Percentiles rank a stretch among this genome's conserved stretches.
Conservation (phyloP, 2,329 filamentous ascomycete species). For the Clonostachys rhizophaga region DNA sequence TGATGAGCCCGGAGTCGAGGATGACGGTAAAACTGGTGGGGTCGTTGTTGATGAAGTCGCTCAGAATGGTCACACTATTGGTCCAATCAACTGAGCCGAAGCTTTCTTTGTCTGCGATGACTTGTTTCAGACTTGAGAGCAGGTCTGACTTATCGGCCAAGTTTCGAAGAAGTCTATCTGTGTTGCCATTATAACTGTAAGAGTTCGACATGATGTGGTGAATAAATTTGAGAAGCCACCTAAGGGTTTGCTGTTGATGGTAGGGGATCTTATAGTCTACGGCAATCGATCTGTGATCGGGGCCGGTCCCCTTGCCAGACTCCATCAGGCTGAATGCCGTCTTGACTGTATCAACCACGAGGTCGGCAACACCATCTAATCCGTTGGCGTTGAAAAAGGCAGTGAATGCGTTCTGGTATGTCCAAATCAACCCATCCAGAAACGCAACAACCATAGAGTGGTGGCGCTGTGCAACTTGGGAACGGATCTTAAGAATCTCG, state of each 20-base stretch:
- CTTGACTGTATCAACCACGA: constrained; percentile 76
- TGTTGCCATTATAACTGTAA: constrained; percentile 67
- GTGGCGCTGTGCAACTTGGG: constrained; percentile 74
- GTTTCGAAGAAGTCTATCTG: constrained; percentile 86
- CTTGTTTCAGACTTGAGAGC: constrained; percentile 70
- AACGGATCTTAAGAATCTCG: constrained; percentile 81
- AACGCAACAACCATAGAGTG: constrained; percentile 83
- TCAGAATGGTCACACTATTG: constrained; percentile 84
- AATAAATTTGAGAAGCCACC: constrained; percentile 92
- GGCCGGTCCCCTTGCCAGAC: constrained; percentile 66
- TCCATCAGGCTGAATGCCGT: constrained; percentile 63
- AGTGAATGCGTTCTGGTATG: constrained; percentile 78
- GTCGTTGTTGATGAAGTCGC: constrained; percentile 97
- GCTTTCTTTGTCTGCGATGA: constrained; percentile 72
- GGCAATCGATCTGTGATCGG: constrained; percentile 66
- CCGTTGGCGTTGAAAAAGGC: constrained; percentile 78
- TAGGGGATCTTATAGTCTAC: constrained; percentile 94
- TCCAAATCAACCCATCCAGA: constrained; percentile 82
- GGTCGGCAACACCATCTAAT: constrained; percentile 82
- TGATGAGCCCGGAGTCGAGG: constrained; percentile 86
- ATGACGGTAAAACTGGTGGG: constrained; percentile 96
- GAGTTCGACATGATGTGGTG: constrained; percentile 89
- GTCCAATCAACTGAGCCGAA: constrained; percentile 97
- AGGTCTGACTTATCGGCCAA: constrained; percentile 89
- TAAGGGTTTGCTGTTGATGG: constrained; percentile 87